Evolutionary conservation across 352 stramenopile genomes (phyloP).

Genomic region (Phytophthora sp.): DNA sequence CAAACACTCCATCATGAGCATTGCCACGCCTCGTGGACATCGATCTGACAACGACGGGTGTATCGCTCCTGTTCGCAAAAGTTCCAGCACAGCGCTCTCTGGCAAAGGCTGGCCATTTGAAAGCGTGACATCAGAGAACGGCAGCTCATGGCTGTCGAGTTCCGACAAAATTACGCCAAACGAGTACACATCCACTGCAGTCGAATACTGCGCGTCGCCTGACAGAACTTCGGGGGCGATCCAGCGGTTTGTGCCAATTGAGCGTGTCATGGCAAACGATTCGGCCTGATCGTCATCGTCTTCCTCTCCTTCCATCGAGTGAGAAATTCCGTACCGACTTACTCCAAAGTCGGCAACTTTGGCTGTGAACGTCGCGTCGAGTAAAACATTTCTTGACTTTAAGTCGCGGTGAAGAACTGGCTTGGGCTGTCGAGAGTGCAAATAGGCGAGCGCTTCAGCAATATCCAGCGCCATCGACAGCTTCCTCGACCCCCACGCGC

Average conservation of each 20-base stretch:
- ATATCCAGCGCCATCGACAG: conserved; percentile 66
- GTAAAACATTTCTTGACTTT: conserved; percentile 71
- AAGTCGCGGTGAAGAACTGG: conserved; percentile 75
- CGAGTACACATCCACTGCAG: conserved; percentile 71
- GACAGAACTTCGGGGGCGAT: conserved; percentile 71
- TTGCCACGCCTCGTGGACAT: conserved; percentile 50
- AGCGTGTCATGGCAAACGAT: conserved; percentile 30
- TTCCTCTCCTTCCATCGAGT: conserved; percentile 25
- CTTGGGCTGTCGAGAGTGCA: conserved; percentile 56
- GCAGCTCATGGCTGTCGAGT: conserved; percentile 71
- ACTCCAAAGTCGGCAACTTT: conserved; percentile 80
- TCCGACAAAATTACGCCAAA: conserved; percentile 77
- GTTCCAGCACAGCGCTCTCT: conserved; percentile 55
- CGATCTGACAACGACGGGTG: conserved; percentile 52
- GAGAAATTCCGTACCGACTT: conserved; percentile 46
- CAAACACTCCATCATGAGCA: conserved; percentile 63
- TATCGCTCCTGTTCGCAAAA: conserved; percentile 57
- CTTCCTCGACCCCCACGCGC: conserved; percentile 57
- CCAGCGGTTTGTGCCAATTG: conserved; percentile 50
- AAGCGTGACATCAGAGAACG: conserved; percentile 65
- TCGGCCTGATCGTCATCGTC: conserved; percentile 20
- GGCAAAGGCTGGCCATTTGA: conserved; percentile 59
- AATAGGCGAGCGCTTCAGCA: conserved; percentile 65
- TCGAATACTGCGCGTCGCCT: conserved; percentile 45
- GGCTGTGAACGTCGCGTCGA: conserved; percentile 57